Evolutionary conservation across 139 green algal genomes (phyloP).

Genomic region (Closterium sp.): DNA sequence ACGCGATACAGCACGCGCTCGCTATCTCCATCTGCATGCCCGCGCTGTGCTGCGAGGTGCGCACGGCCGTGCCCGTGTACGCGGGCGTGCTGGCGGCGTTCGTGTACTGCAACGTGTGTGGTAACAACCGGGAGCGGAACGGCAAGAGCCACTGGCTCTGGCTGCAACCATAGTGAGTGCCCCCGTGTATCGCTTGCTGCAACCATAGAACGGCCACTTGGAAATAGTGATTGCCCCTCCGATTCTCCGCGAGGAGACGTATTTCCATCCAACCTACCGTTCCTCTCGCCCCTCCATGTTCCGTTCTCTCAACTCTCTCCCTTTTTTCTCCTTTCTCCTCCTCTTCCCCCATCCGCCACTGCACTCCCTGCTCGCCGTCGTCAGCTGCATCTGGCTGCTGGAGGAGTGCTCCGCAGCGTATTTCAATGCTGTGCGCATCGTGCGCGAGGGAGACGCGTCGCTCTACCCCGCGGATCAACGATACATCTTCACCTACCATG

Average conservation of each 20-base stretch:
- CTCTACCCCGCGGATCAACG: neutral
- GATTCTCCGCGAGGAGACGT: no score
- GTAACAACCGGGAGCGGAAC: neutral
- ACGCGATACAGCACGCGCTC: neutral
- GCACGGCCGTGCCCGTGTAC: neutral
- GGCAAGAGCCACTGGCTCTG: neutral
- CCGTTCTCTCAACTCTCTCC: neutral
- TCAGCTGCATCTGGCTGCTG: conserved; percentile 7
- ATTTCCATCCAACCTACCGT: no score
- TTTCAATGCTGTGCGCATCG: conserved; percentile 38
- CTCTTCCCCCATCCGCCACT: neutral
- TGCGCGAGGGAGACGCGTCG: conserved; percentile 31
- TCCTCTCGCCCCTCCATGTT: no score
- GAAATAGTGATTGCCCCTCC: no score
- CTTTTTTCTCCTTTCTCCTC: neutral
- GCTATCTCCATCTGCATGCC: neutral
- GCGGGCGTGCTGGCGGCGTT: neutral
- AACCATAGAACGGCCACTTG: no score
- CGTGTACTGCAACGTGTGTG: neutral
- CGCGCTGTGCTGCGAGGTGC: neutral
- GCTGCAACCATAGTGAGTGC: neutral
- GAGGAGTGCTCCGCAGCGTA: conserved; percentile 31
- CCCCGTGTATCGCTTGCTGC: no score
- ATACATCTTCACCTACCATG: conserved; percentile 52
- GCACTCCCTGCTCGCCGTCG: no score